These are phyloP conservation scores for Nidula niveotomentosa DNA, from an alignment of 1,284 basidiomycete species.

Conservation along the genomic window DNA sequence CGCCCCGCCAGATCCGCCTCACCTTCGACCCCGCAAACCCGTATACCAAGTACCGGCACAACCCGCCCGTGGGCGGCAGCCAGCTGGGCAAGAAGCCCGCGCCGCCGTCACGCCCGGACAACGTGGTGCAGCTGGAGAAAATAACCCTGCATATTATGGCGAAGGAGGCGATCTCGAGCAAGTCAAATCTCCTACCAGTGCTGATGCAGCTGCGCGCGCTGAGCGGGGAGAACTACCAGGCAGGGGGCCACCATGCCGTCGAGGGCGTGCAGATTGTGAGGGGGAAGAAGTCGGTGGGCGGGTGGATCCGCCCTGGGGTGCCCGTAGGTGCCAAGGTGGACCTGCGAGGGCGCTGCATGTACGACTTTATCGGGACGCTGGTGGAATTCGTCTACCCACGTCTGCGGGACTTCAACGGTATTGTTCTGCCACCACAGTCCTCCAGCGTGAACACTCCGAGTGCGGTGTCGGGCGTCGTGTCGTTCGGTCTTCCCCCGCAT, in stretches of 20 bases:
- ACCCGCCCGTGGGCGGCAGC: conserved; percentile 74
- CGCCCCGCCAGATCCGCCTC: conserved; percentile 60
- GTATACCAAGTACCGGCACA: conserved; percentile 73
- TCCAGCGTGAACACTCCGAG: conserved; percentile 66
- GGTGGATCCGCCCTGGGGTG: conserved; percentile 85
- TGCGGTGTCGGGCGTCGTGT: conserved; percentile 84
- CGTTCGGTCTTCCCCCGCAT: conserved; percentile 81
- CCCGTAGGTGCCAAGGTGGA: conserved; percentile 91
- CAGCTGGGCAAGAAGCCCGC: conserved; percentile 66
- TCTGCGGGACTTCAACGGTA: conserved; percentile 86
- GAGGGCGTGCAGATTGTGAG: conserved; percentile 82
- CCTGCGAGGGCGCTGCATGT: conserved; percentile 89
- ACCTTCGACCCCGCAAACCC: conserved; percentile 79
- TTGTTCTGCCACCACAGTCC: conserved; percentile 70
- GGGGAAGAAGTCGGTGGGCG: conserved; percentile 80
- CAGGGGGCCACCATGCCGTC: conserved; percentile 66
- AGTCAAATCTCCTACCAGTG: conserved; percentile 77
- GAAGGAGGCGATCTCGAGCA: conserved; percentile 77
- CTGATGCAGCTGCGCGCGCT: conserved; percentile 89
- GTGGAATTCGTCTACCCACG: conserved; percentile 95
- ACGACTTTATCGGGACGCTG: conserved; percentile 88
- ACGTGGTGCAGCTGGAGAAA: conserved; percentile 77
- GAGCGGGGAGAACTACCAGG: conserved; percentile 77
- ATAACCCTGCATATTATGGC: conserved; percentile 86
- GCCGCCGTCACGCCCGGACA: conserved; percentile 61